Conservation (phyloP, 805 yeast species). For the Tetrapisispora fleetii region DNA sequence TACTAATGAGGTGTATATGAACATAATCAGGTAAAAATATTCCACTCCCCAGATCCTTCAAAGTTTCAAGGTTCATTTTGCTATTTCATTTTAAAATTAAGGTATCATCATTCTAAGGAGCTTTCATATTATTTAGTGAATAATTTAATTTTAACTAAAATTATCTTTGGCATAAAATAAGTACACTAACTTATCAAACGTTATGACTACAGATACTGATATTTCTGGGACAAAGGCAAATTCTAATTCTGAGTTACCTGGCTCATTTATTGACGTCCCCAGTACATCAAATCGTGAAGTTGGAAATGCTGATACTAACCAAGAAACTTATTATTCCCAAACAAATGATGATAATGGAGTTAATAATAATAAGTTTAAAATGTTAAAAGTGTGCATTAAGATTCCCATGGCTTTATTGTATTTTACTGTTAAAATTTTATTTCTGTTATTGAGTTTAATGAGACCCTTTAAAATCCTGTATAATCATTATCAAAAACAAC, state of each 20-base stretch:
- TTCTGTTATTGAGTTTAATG: slow-evolving; percentile 8
- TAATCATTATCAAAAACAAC: slow-evolving; percentile 16
- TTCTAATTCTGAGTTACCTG: slow-evolving; percentile 1
- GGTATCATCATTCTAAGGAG: too few species aligned
- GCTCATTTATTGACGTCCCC: background rate
- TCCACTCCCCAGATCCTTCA: too few species aligned
- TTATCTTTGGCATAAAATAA: too few species aligned
- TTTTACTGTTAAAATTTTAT: slow-evolving; percentile 7
- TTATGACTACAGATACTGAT: background rate
- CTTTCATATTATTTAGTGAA: too few species aligned
- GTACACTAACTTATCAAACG: too few species aligned
- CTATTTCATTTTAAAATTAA: too few species aligned
- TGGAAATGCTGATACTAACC: background rate
- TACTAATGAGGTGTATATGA: too few species aligned
- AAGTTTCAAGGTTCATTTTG: too few species aligned
- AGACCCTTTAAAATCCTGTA: slow-evolving; percentile 17
- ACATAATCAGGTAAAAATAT: too few species aligned
- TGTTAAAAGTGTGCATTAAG: background rate
- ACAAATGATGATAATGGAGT: background rate
- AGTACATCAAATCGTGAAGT: background rate
- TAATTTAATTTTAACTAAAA: too few species aligned
- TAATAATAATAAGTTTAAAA: too few species aligned
- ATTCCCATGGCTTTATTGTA: slow-evolving; percentile 14
- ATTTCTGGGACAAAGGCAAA: background rate
- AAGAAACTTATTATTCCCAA: background rate